Evolutionary conservation across 441 rosid species (phyloP), one percentile per base, ranked within the genome.

Genomic region (Adansonia madagascariensis): DNA sequence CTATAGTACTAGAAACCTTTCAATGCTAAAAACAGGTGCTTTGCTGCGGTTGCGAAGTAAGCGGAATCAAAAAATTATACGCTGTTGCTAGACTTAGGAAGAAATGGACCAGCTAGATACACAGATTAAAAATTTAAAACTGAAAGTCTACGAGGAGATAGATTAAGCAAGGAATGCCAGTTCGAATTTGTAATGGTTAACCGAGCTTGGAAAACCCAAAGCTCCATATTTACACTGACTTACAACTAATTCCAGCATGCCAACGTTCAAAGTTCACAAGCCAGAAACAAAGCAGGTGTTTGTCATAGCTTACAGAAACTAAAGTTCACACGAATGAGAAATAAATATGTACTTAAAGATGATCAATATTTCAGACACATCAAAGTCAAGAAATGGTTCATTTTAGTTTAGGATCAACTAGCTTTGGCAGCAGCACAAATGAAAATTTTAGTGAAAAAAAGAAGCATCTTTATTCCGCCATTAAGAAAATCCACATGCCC

Each of bases 301-400:
- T 50, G 52, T 35, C 68, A 77, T 53, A 18, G 50, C 46, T 52
- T 62, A 49, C 41, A 65, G 72, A 59, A 61, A 55, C 52, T 74
- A 74, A 73, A 11, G 60, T 12, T 14, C 41, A 14, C 65, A 56
- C 47, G 31, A 8, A 68, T 3, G 6, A 67, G 22, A 43, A 46
- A 60, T 15, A 71, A 44, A 60, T 71, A 69, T 68, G 73, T 15
- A 68, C 24, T 15, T 60, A 41, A 31, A 57, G 46, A 39, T 74
- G 18, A 71, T 44, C 61, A 14, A 20, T 64, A 6, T 72, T 50
- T 70, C 59, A 8, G 44, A 49, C 39, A 49, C 60, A 49, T 50
- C 60, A 46, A 22, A 49, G 57, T 70, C 59, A 27, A 49, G 22
- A 70, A 24, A 70, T 7, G 27, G 44, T 49, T 44, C 74, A 50